Conservation (phyloP, 768 basidiomycete species). For the Botryobasidium botryosum region DNA sequence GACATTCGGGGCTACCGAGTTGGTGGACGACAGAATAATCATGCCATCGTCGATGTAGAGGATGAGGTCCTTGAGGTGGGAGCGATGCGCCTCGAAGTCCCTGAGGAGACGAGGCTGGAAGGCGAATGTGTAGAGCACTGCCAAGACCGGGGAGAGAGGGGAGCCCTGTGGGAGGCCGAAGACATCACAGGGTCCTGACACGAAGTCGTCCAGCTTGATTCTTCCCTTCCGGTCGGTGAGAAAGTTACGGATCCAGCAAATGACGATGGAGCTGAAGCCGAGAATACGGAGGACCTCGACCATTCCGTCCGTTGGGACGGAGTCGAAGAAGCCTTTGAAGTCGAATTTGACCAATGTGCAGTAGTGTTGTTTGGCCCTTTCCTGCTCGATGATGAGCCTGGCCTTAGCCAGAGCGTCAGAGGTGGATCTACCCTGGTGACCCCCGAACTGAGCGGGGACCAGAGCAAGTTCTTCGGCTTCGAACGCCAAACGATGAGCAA, state of each 20-base stretch:
- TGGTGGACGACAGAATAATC: no score
- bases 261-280: background rate
- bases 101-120: no score
- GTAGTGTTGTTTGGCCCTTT: background rate
- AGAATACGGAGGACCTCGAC: background rate
- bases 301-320: background rate
- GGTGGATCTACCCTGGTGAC: background rate
- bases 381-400: background rate
- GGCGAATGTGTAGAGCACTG: no score
- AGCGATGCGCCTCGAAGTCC: no score
- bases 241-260: background rate
- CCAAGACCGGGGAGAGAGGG: background rate
- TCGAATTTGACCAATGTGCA: constrained; percentile 5
- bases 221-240: background rate
- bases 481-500: constrained; percentile 11
- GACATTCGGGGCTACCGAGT: no score
- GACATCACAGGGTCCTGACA: background rate
- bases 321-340: constrained; percentile 6
- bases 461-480: background rate
- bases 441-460: constrained; percentile 1
- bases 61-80: no score
- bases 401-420: constrained; percentile 1
- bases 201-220: background rate
- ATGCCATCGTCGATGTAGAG: no score
- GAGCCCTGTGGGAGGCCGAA: background rate